phyloP scores from a whole-genome alignment of 257 asterid species.

The Cruciata laevipes region DNA sequence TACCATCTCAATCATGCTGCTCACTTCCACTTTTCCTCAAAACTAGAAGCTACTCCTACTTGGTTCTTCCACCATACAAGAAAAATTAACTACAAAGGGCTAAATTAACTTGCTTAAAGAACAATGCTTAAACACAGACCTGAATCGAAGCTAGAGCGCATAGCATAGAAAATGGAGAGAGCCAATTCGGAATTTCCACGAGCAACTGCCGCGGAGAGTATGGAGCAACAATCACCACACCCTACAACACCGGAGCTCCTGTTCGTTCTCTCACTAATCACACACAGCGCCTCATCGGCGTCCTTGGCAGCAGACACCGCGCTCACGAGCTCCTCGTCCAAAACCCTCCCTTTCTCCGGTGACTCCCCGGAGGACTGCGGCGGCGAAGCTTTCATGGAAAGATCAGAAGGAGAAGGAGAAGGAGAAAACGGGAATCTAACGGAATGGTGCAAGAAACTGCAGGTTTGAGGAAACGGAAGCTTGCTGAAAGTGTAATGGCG shows the following conservation, averaged over 20 bases:
- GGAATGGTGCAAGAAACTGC: constrained; percentile 25
- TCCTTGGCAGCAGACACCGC: constrained; percentile 51
- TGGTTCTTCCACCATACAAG: background rate
- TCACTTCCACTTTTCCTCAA: no score
- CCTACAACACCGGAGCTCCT: constrained; percentile 43
- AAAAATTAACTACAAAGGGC: background rate
- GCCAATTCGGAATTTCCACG: constrained; percentile 87
- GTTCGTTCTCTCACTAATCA: constrained; percentile 39
- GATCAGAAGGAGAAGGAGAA: constrained; percentile 15
- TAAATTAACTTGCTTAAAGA: background rate
- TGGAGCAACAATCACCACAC: constrained; percentile 47
- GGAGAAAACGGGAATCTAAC: constrained; percentile 10
- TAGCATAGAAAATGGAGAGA: constrained; percentile 71
- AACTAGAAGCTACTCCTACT: no score
- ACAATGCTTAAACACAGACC: constrained; percentile 25
- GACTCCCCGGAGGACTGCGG: constrained; percentile 20
- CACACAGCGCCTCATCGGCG: constrained; percentile 42
- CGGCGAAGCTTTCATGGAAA: constrained; percentile 15
- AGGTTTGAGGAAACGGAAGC: constrained; percentile 17
- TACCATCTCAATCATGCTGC: no score
- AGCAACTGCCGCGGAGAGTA: constrained; percentile 70
- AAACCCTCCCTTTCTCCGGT: constrained; percentile 7
- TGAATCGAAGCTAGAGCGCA: constrained; percentile 68
- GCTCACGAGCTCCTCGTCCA: constrained; percentile 35
- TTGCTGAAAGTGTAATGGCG: constrained; percentile 15